A percentile compares a stretch with the other conserved stretches of the same genome.
phyloP scores from a whole-genome alignment of 345 rosid genomes.

The Melastoma malabathricum region DNA sequence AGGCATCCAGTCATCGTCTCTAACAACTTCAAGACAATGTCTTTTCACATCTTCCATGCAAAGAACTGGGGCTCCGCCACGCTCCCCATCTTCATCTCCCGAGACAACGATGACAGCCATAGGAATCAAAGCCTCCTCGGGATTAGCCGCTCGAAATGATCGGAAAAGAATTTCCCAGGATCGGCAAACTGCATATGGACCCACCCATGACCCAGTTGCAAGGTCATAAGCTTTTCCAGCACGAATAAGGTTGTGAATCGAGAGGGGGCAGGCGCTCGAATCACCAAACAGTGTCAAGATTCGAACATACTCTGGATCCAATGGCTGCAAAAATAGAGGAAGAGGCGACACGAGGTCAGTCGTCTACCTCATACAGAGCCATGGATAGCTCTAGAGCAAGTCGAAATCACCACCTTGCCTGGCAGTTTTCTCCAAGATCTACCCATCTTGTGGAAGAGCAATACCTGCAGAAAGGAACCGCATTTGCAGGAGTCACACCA shows the following conservation, averaged over 20 bases:
- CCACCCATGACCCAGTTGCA: constrained; percentile 97
- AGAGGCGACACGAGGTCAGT: too few species aligned
- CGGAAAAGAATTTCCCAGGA: constrained; percentile 68
- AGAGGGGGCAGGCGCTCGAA: constrained; percentile 49
- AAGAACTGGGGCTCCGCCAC: constrained; percentile 93
- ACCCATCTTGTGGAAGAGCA: constrained; percentile 70
- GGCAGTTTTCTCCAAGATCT: constrained; percentile 74
- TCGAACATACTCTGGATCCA: constrained; percentile 49
- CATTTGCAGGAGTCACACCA: neutral
- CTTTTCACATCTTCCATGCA: constrained; percentile 67
- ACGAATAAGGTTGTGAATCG: constrained; percentile 73
- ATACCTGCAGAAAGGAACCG: constrained; percentile 36
- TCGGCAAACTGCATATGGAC: constrained; percentile 91
- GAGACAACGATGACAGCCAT: constrained; percentile 88
- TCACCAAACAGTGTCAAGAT: constrained; percentile 77
- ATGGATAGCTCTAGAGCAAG: neutral
- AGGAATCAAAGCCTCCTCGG: constrained; percentile 32
- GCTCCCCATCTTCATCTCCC: constrained; percentile 85
- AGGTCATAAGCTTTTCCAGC: constrained; percentile 76
- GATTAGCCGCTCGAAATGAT: constrained; percentile 22
- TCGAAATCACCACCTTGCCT: constrained; percentile 27
- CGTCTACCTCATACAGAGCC: neutral
- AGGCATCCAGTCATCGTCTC: constrained; percentile 54
- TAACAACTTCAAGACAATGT: constrained; percentile 57
- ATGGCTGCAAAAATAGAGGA: constrained; percentile 34